Base-by-base conservation (phyloP, 2,329 filamentous ascomycete species). In the Shiraia sp. region DNA sequence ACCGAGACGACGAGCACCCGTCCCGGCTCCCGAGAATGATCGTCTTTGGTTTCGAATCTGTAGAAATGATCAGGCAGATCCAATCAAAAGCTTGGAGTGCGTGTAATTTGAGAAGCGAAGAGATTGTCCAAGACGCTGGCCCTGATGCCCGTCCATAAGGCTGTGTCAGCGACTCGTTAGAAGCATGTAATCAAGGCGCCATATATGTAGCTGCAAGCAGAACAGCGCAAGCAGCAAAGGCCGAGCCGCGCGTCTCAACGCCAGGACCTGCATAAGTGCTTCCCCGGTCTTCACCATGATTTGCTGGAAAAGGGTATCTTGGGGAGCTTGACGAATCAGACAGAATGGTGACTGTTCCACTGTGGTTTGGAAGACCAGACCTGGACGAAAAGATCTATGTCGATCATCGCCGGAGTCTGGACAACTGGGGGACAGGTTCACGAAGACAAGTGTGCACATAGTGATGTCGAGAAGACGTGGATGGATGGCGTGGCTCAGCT, bases 1-100 rank as follows among this genome's bases (percentile, higher is more conserved):
- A 28, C 32, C 42, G 36, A 38, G 32, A 47, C 34, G 45, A 23
- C 42, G 45, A 53, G 42, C 36, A 43, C 36, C 42, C 42, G 44
- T 40, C 31, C 38, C 38, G 32, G 17, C 12, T 23, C 24, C 38
- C 38, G 32, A 41, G 26, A 32, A 12, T 35, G 31, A 41, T 41
- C 38, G 30, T 15, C 22, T 32, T 30, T 27, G 32, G 34, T 41
- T 41, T 32, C 25, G 34, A 25, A 24, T 30, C 19, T 8, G 19
- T 26, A 31, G 25, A 23, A 28, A 30, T 27, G 32, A 16, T 32
- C 9, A 6, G 13, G 31, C 15, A 19, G 25, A 13, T 14, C 38
- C 38, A 41, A 41, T 35, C 38, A 36, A 17, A 6, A n/a, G 10
- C 24, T n/a, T 13, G 5, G 14, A 17, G n/a, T 10, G 28, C 17